These are phyloP conservation scores for Spatholobus suberectus DNA, from an alignment of 306 rosid species.

Conservation along the genomic window DNA sequence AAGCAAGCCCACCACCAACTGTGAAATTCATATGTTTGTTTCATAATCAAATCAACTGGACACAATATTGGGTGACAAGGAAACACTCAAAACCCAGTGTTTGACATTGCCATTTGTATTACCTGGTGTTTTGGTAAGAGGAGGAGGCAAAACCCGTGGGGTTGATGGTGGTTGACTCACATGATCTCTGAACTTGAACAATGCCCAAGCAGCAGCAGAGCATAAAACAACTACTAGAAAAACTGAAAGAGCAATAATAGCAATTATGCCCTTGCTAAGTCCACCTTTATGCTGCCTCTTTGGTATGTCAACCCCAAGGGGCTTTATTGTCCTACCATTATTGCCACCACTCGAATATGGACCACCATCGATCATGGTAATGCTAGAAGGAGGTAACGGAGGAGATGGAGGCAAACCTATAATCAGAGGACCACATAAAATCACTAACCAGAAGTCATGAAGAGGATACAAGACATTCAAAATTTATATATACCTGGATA, in stretches of 20 bases:
- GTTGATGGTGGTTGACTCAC: conserved; percentile 52
- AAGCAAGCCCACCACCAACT: conserved; percentile 75
- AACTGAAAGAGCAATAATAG: conserved; percentile 73
- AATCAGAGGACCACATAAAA: conserved; percentile 37
- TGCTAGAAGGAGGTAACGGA: conserved; percentile 75
- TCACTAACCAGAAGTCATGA: conserved; percentile 33
- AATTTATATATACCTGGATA: conserved; percentile 75
- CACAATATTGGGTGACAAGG: not conserved
- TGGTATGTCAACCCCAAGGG: conserved; percentile 81
- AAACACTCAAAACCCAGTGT: conserved; percentile 33
- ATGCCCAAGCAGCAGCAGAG: conserved; percentile 69
- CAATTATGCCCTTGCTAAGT: conserved; percentile 67
- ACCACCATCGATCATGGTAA: conserved; percentile 59
- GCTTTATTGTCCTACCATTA: conserved; percentile 74
- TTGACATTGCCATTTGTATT: conserved; percentile 33
- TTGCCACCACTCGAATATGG: conserved; percentile 63
- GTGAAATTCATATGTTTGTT: conserved; percentile 38
- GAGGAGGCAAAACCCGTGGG: conserved; percentile 57
- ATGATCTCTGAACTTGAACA: conserved; percentile 61
- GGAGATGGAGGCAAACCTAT: conserved; percentile 93
- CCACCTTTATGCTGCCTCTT: conserved; percentile 63
- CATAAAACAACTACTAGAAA: conserved; percentile 71
- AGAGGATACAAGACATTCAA: conserved; percentile 34
- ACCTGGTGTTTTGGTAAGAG: conserved; percentile 76
- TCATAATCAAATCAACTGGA: conserved; percentile 10